Base-by-base conservation (phyloP, 140 eudicot genomes). In the Anethum foeniculum region DNA sequence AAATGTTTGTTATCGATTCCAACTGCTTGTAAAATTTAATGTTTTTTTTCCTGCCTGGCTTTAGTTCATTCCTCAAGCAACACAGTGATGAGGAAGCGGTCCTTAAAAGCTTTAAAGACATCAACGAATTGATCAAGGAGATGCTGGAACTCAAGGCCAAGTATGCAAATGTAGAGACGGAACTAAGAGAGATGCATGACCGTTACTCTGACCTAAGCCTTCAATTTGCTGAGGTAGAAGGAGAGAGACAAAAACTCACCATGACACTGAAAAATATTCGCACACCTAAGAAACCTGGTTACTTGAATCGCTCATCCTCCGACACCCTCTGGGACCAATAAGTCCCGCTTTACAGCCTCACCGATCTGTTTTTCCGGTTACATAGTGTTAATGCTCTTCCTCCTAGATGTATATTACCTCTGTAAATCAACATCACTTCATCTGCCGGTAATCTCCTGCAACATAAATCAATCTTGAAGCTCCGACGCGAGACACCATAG, bases 171-270 rank as follows among this genome's bases (percentile, higher is more conserved):
- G 78, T 89, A 76, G 99, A 96, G 85, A 87, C 86, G 1, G 97
- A 93, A 77, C 84, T 96, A 43, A 87, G 82, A 58, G 98, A 93
- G 39, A 96, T 96, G 99, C 99, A 93, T 80, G 88, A 88, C 21
- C 87, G 99, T 32, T 96, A 96, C 88, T 89, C 97, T 54, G 87
- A 87, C 51, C 90, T 96, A 54, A 96, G 99, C 85, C 92, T 96
- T 74, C 92, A 91, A 79, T 91, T 92, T 82, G 99, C 99, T 1
- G 99, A 96, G 83, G 97, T 96, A 23, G 99, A 96, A 93, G 99
- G 99, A 25, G 99, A 96, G 79, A 85, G 99, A 79, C 97, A 96
- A 60, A 91, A 96, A 85, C 93, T 95, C 79, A 80, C 79, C 83
- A 95, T 95, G 99, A 88, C 86, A 1, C 86, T 95, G 43, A 95